Conservation (phyloP, 306 rosid genomes). For the Gillenia trifoliata region DNA sequence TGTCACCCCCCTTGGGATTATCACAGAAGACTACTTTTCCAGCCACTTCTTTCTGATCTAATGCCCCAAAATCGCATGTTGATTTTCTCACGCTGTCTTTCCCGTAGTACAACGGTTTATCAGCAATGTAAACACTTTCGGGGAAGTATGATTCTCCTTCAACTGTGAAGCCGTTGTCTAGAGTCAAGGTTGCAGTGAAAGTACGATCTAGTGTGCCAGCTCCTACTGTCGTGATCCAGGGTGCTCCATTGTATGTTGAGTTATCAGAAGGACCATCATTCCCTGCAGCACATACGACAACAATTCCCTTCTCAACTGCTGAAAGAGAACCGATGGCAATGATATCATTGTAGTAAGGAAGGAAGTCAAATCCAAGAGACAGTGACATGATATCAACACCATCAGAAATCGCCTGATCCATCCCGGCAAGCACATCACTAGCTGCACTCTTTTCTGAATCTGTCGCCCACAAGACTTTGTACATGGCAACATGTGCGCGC, state of each 20-base stretch:
- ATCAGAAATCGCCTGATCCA: slow-evolving; percentile 20
- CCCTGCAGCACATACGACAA: slow-evolving; percentile 15
- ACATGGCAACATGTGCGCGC: slow-evolving; percentile 8
- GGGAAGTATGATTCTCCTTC: slow-evolving; percentile 1
- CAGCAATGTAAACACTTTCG: background rate
- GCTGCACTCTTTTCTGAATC: background rate
- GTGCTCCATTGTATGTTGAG: slow-evolving; percentile 6
- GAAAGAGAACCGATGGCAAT: slow-evolving; percentile 12
- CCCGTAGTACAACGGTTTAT: background rate
- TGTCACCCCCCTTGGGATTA: background rate
- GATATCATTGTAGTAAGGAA: background rate
- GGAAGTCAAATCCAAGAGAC: background rate
- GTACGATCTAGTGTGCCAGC: slow-evolving; percentile 22
- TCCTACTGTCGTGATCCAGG: slow-evolving; percentile 24
- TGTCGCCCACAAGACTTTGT: background rate
- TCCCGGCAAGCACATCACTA: slow-evolving; percentile 11
- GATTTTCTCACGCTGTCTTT: background rate
- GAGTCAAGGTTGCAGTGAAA: slow-evolving; percentile 9
- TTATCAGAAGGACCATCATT: background rate
- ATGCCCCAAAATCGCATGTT: background rate
- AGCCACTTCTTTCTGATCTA: background rate
- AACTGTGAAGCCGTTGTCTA: slow-evolving; percentile 7
- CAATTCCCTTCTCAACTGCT: slow-evolving; percentile 12
- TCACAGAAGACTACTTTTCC: slow-evolving; percentile 5
- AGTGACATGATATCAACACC: slow-evolving; percentile 21